Conservation (phyloP, 164 flowering plant species). For the Tinospora cordifolia region DNA sequence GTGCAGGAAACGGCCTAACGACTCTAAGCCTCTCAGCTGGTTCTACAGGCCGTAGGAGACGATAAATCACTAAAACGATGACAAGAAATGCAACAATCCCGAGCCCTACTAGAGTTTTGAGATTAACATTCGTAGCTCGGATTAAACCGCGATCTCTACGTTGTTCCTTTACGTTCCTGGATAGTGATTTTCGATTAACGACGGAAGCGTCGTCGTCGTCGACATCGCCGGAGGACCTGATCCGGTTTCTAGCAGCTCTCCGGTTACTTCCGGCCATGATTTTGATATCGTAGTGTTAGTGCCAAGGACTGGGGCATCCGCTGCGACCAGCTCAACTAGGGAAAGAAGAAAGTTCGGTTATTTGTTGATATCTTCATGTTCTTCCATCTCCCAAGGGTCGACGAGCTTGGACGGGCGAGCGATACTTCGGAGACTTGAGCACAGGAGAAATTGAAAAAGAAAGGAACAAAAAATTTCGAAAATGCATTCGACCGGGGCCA, state of each 20-base stretch:
- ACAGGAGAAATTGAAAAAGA: too few relatives aligned
- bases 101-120: slow-evolving; percentile 31
- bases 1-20: slow-evolving; percentile 74
- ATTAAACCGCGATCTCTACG: slow-evolving; percentile 17
- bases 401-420: too few relatives aligned
- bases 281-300: neutral
- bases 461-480: too few relatives aligned
- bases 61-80: slow-evolving; percentile 6
- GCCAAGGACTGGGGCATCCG: neutral
- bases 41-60: slow-evolving; percentile 13
- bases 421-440: too few relatives aligned
- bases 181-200: slow-evolving; percentile 10
- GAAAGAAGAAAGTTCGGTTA: too few relatives aligned
- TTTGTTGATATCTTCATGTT: too few relatives aligned
- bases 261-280: slow-evolving; percentile 41
- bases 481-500: too few relatives aligned
- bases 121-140: slow-evolving; percentile 25
- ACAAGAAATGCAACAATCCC: slow-evolving; percentile 23
- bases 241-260: slow-evolving; percentile 36
- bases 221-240: slow-evolving; percentile 23
- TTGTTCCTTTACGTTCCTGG: slow-evolving; percentile 15
- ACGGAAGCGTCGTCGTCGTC: slow-evolving; percentile 15
- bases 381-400: too few relatives aligned
- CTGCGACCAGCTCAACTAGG: too few relatives aligned
- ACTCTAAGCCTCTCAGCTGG: slow-evolving; percentile 39